Evolutionary conservation across 352 stramenopile genomes (phyloP), one percentile per base, ranked within the genome.

Genomic region (Aphanomyces invadans): DNA sequence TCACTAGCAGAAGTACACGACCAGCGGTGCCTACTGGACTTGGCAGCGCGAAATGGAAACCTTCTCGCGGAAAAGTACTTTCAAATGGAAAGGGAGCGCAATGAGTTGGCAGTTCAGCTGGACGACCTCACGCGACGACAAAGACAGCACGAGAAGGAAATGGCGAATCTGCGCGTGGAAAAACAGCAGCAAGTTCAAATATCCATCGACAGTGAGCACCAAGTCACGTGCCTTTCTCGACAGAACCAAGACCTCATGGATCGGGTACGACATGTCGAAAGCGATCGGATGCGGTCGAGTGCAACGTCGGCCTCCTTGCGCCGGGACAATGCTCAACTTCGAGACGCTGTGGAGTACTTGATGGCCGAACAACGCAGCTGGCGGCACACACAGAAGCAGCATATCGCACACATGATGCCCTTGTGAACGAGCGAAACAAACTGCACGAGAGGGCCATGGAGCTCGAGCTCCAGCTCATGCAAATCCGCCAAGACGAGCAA

Each of bases 11-110:
- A 28, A 17, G 45, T 28, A 9, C 10, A 21, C 45, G 45, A 53
- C 2, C 10, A 19, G 15, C 17, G 26, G 2, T 15, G 9, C 19
- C 36, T 61, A 10, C 25, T 61, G 15, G 19, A 61, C 9, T 17
- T 61, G 19, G 53, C 53, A 2, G 53, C 53, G 2, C 12, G 17
- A 10, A 61, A 61, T 44, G 53, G 53, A 19, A 26, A 19, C 1
- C 36, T 61, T 7, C 36, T 61, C 31, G 53, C 53, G 3, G 15
- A 61, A 45, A 61, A 61, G 36, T 61, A 61, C 53, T 61, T 61
- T 61, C 15, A 61, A 29, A 19, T 61, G 15, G 53, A 61, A 44
- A 23, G 17, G 21, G 36, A 61, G 15, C 31, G 17, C 12, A 28
- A 61, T n/a, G 31, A 61, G 2, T 12, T 61, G 15, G 15, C 17